Base-by-base conservation (phyloP, 1,284 basidiomycete genomes). In the Leccinum griseonigrum region DNA sequence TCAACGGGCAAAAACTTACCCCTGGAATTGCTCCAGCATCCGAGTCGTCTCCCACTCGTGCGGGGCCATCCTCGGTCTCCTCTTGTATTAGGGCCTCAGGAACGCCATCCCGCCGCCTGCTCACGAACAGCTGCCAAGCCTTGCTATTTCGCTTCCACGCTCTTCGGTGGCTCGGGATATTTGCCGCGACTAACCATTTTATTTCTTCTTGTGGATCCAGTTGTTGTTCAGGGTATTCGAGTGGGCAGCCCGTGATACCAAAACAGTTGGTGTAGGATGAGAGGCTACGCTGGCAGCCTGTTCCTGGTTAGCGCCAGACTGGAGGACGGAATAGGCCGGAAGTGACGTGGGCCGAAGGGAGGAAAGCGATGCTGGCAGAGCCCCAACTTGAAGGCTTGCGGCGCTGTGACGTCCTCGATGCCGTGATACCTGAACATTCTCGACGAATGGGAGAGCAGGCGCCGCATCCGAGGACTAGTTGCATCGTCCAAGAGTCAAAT, bases 91-190 rank as follows among this genome's bases (percentile, higher is more conserved):
- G 67, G 14, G 68, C 71, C 14, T 71, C 74, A 26, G 73, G 70
- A 10, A 68, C 64, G n/a, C 75, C 71, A n/a, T 71, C 70, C 55
- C 75, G 77, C 50, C 78, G 75, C 57, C 82, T 78, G 63, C 78
- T 79, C 34, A 83, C 79, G 67, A 90, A 88, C 14, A 81, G 71
- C 64, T 84, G 79, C 87, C 87, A 91, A 22, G 85, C 83, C 64
- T 79, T 82, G 66, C 85, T 82, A 68, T 84, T 80, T 65, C 81
- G 80, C 68, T 79, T 84, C 90, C 90, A 91, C 7, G 85, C 84
- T 16, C 79, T 83, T 60, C 88, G 79, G 70, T 91, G 90, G 66
- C 86, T 91, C 0, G 89, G 87, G 26, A 79, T 84, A 72, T 83
- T 79, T 34, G 87, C 88, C 5, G 85, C 88, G 16, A 90, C 83